Percentiles rank a stretch among this genome's conserved stretches.
Conservation (phyloP, 371 early-diverging fungal species). For the Dinochytrium kinnereticum region DNA sequence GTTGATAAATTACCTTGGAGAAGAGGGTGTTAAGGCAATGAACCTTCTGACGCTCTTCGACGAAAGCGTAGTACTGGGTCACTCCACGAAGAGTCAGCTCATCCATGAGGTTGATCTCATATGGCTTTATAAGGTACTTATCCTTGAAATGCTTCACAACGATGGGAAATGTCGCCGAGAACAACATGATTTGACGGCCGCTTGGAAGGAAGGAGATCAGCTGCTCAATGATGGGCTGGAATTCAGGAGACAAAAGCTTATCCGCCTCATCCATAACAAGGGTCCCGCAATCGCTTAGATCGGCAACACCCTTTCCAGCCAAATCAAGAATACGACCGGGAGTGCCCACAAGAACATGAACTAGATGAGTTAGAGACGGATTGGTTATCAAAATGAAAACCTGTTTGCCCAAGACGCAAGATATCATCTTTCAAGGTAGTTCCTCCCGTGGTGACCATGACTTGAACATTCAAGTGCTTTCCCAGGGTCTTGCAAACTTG, state of each 20-base stretch:
- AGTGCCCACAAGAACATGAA: slow-evolving; percentile 96
- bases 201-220: slow-evolving; percentile 82
- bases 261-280: slow-evolving; percentile 99
- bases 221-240: slow-evolving; percentile 95
- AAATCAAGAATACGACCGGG: slow-evolving; percentile 98
- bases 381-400: no score
- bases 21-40: slow-evolving; percentile 96
- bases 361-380: no score
- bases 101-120: slow-evolving; percentile 99
- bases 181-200: slow-evolving; percentile 94
- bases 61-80: slow-evolving; percentile 98
- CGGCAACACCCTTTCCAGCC: slow-evolving; percentile 85
- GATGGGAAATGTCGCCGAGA: slow-evolving; percentile 98
- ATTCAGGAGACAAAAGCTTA: slow-evolving; percentile 95
- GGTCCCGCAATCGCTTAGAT: slow-evolving; percentile 82
- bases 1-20: slow-evolving; percentile 71
- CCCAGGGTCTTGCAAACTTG: slow-evolving; percentile 94
- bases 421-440: slow-evolving; percentile 98
- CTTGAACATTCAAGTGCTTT: slow-evolving; percentile 87
- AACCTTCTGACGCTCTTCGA: slow-evolving; percentile 97
- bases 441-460: slow-evolving; percentile 98
- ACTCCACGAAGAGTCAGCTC: slow-evolving; percentile 97
- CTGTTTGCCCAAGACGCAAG: slow-evolving; percentile 83
- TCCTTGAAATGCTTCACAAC: slow-evolving; percentile 96
- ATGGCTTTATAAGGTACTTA: slow-evolving; percentile 89